phyloP scores from a whole-genome alignment of 1,284 basidiomycete species.

The Fomitiporia mediterranea region DNA sequence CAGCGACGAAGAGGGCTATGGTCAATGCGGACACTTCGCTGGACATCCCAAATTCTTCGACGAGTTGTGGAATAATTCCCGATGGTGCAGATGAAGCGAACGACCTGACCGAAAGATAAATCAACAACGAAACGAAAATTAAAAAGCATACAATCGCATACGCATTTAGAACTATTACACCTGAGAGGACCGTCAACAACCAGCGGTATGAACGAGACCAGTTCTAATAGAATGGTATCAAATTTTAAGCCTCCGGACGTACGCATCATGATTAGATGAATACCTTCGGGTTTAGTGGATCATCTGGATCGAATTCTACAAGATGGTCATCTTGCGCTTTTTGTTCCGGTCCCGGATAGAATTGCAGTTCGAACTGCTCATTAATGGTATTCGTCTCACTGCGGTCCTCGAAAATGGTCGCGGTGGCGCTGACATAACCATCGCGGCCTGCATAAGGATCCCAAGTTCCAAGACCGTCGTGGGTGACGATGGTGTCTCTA shows the following conservation, averaged over 20 bases:
- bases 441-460: neutral
- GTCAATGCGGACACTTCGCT: slow-evolving; percentile 40
- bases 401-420: slow-evolving; percentile 10
- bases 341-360: slow-evolving; percentile 17
- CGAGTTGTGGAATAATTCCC: slow-evolving; percentile 42
- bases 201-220: slow-evolving; percentile 56
- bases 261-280: neutral
- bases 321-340: slow-evolving; percentile 27
- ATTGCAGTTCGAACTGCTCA: slow-evolving; percentile 8
- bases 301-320: slow-evolving; percentile 33
- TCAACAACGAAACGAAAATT: slow-evolving; percentile 10
- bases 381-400: neutral
- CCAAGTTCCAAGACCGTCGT: too few species aligned
- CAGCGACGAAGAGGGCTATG: slow-evolving; percentile 41
- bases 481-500: too few species aligned
- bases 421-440: slow-evolving; percentile 1
- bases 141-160: slow-evolving; percentile 28
- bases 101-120: slow-evolving; percentile 35
- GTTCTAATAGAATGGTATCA: slow-evolving; percentile 35
- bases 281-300: slow-evolving; percentile 41
- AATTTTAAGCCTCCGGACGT: neutral
- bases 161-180: slow-evolving; percentile 67
- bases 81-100: slow-evolving; percentile 59
- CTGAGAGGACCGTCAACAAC: slow-evolving; percentile 58
- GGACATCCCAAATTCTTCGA: slow-evolving; percentile 48